Evolutionary conservation across 306 rosid species (phyloP), one percentile per base, ranked within the genome.

Genomic region (Quercus wislizeni): DNA sequence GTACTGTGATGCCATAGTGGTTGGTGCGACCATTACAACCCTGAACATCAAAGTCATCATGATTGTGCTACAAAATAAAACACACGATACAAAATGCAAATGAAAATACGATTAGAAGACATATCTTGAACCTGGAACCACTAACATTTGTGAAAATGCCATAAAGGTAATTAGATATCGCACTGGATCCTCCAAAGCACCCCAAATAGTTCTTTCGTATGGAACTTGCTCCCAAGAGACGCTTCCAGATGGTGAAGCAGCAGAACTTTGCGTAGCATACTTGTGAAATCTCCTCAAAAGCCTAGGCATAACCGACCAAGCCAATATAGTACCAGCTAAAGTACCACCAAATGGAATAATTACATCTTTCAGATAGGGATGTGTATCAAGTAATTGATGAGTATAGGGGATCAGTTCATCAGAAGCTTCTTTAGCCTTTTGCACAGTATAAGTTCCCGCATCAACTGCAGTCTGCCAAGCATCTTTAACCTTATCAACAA

Each of bases 131-230:
- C 7, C n/a, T 67, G 31, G 69, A 83, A 59, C 10, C 75, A 91
- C 97, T 84, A 54, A 95, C 99, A 93, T 89, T 79, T 93, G 96
- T 41, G 99, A 82, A 79, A 91, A 93, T 79, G 96, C 92, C 82
- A 91, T 79, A 81, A 95, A 95, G 64, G 97, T 93, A 71, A 90
- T 76, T 21, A 92, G 82, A 75, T 93, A 95, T 79, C 98, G 86
- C 74, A 93, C 81, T 31, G 98, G 99, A 69, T 90, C 97, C 85
- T 95, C 98, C 84, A 95, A 76, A 74, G 99, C 98, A 85, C 96
- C 96, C 98, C 94, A 95, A 85, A 93, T 79, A 79, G 93, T 91
- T 85, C 89, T 89, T 86, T 93, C 98, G 35, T 91, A 95, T 4
- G 97, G 91, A 84, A 90, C 81, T 20, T 84, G 77, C 76, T 82